These are phyloP conservation scores for Mallotus japonicus DNA, from an alignment of 441 rosid species.

Conservation along the genomic window DNA sequence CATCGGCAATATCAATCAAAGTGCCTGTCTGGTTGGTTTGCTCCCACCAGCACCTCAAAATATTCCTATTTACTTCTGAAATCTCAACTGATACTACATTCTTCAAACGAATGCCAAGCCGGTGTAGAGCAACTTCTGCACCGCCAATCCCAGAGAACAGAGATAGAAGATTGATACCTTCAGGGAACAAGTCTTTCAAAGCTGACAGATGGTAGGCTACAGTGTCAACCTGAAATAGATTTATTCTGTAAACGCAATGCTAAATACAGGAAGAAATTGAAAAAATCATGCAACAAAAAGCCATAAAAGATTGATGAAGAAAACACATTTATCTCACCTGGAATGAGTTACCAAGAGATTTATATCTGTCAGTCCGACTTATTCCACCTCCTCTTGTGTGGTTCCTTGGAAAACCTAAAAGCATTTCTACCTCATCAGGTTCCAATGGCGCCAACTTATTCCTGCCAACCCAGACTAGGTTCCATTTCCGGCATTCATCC, in stretches of 20 bases:
- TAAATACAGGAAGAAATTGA: not conserved
- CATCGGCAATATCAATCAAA: conserved; percentile 48
- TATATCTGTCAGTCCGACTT: conserved; percentile 70
- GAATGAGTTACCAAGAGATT: conserved; percentile 88
- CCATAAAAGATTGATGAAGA: not conserved
- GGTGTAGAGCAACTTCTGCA: conserved; percentile 85
- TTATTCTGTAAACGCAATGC: not conserved
- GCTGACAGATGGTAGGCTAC: conserved; percentile 90
- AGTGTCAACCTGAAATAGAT: conserved; percentile 68
- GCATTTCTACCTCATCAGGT: conserved; percentile 84
- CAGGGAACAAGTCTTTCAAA: conserved; percentile 56
- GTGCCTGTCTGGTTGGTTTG: conserved; percentile 77
- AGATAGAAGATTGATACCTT: conserved; percentile 73
- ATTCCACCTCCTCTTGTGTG: conserved; percentile 93
- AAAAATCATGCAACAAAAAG: not conserved
- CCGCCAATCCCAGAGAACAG: conserved; percentile 97
- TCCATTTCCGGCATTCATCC: conserved; percentile 76
- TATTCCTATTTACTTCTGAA: conserved; percentile 56
- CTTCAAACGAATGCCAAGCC: conserved; percentile 65
- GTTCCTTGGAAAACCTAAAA: conserved; percentile 81
- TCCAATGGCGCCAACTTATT: conserved; percentile 87
- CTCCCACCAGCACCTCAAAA: conserved; percentile 74
- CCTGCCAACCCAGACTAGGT: conserved; percentile 88
- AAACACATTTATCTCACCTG: conserved; percentile 43
- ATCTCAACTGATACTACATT: conserved; percentile 74